These are phyloP conservation scores for Rhizoclosmatium globosum DNA, from an alignment of 192 early-diverging fungal species.

Conservation along the genomic window DNA sequence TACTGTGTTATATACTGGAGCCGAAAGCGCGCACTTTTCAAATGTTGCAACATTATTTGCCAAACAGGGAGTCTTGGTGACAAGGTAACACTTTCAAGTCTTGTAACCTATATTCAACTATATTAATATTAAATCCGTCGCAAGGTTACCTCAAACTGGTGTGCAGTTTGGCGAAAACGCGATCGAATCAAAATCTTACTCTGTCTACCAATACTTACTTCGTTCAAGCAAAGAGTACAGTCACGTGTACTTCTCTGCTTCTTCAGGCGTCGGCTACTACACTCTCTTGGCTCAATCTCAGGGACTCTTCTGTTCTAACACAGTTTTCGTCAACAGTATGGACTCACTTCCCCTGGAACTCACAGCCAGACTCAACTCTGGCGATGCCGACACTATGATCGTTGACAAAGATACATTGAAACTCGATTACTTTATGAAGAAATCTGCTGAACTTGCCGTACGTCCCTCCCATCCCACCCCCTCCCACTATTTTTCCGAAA, in stretches of 20 bases:
- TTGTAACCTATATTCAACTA: neutral
- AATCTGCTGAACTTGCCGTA: constrained; percentile 47
- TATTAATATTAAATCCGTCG: neutral
- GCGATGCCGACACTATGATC: constrained; percentile 22
- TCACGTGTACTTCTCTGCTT: constrained; percentile 42
- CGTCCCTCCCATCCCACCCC: neutral
- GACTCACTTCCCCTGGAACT: constrained; percentile 26
- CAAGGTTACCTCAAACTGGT: constrained; percentile 37
- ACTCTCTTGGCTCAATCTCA: constrained; percentile 44
- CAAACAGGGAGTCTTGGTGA: constrained; percentile 29
- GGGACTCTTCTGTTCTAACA: constrained; percentile 44
- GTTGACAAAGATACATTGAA: constrained; percentile 39
- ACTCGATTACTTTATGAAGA: constrained; percentile 38
- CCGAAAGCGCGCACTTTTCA: constrained; percentile 33
- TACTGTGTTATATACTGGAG: constrained; percentile 42
- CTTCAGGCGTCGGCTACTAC: constrained; percentile 42
- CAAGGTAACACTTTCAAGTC: constrained; percentile 21
- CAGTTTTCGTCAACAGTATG: constrained; percentile 42
- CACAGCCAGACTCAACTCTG: constrained; percentile 28
- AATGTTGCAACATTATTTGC: constrained; percentile 18
- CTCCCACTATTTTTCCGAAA: neutral
- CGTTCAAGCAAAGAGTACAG: constrained; percentile 12
- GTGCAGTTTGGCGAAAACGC: constrained; percentile 34
- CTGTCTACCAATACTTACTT: constrained; percentile 43
- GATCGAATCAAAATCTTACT: constrained; percentile 41